Conservation (phyloP, 805 yeast species). For the Myxozyma vanderwaltii region DNA sequence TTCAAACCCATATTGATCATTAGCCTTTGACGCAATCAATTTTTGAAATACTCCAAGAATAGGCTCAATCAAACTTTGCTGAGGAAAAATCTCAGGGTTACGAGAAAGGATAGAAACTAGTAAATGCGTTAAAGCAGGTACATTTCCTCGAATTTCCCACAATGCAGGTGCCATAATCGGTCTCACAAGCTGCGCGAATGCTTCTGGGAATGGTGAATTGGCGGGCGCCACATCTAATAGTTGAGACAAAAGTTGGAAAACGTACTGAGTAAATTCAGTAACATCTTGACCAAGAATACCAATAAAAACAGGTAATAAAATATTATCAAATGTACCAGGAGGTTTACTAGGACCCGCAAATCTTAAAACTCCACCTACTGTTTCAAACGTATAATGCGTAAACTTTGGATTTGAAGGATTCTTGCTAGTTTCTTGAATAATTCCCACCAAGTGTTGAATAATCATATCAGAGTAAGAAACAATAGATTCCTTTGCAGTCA, state of each 20-base stretch:
- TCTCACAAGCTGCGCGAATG: conserved; percentile 65
- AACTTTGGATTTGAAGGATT: conserved; percentile 97
- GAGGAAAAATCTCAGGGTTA: conserved; percentile 46
- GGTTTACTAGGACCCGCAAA: conserved; percentile 46
- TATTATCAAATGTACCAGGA: conserved; percentile 49
- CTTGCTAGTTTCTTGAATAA: conserved; percentile 69
- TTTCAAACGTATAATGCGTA: conserved; percentile 86
- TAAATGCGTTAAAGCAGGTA: conserved; percentile 88
- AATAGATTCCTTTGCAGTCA: conserved; percentile 62
- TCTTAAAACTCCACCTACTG: conserved; percentile 74
- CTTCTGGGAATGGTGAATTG: conserved; percentile 57
- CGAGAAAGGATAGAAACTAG: conserved; percentile 65
- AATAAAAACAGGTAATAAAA: conserved; percentile 68
- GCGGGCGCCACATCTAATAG: conserved; percentile 64
- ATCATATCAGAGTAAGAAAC: conserved; percentile 44
- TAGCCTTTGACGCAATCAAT: conserved; percentile 77
- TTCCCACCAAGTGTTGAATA: conserved; percentile 67
- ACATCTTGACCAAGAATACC: conserved; percentile 76
- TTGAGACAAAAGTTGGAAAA: conserved; percentile 84
- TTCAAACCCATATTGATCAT: conserved; percentile 84
- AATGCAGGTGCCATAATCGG: conserved; percentile 87
- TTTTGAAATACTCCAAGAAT: conserved; percentile 96
- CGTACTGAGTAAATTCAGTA: conserved; percentile 91
- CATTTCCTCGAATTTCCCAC: conserved; percentile 92
- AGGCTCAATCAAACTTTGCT: conserved; percentile 59